Conservation (phyloP, 495 filamentous ascomycete genomes). For the Penicillium argentinense region DNA sequence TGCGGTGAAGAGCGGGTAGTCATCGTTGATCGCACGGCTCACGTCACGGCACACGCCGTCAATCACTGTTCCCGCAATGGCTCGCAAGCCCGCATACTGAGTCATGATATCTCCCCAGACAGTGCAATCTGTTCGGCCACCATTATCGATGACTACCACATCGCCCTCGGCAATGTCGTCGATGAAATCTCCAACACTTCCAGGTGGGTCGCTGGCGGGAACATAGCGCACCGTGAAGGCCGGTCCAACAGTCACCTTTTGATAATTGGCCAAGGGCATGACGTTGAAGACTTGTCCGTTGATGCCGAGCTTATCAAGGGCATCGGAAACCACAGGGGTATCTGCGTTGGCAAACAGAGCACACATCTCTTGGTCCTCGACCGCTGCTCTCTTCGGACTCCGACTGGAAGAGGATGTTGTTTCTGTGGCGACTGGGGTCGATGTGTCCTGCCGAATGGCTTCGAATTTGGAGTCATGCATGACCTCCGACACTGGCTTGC, state of each 20-base stretch:
- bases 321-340: conserved; percentile 23
- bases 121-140: conserved; percentile 21
- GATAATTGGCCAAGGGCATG: conserved; percentile 21
- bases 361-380: conserved; percentile 18
- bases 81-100: conserved; percentile 20
- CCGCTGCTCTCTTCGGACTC: conserved; percentile 8
- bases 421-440: neutral
- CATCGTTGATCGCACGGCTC: conserved; percentile 17
- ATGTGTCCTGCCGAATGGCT: conserved; percentile 6
- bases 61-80: conserved; percentile 21
- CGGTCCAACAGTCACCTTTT: conserved; percentile 18
- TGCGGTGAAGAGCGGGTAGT: conserved; percentile 18
- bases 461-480: conserved; percentile 25
- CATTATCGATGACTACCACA: conserved; percentile 22
- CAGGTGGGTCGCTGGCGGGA: conserved; percentile 20
- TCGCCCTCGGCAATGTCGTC: conserved; percentile 22
- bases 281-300: conserved; percentile 19
- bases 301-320: conserved; percentile 25
- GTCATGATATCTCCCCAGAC: conserved; percentile 28
- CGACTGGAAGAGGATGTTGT: neutral
- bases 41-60: conserved; percentile 25
- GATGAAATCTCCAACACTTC: conserved; percentile 24
- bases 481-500: conserved; percentile 18
- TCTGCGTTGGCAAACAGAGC: conserved; percentile 22
- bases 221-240: conserved; percentile 25